phyloP scores from a whole-genome alignment of 257 asterid genomes.

The Solanum gracilifrons region DNA sequence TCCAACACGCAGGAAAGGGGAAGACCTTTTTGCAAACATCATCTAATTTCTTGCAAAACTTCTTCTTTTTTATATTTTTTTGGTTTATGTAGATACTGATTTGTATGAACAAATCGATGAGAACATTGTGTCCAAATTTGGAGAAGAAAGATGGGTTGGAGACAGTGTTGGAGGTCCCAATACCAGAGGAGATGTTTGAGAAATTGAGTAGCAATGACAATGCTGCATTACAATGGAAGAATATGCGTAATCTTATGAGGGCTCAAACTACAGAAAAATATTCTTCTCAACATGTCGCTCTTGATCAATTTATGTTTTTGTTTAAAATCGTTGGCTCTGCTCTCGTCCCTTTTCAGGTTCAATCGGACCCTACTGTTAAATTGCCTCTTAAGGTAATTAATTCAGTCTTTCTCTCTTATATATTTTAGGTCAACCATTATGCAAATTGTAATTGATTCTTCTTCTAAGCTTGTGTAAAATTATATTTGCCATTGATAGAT shows the following conservation, averaged over 20 bases:
- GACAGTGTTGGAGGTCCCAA: slow-evolving; percentile 80
- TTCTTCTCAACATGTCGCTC: neutral
- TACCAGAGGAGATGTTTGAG: slow-evolving; percentile 77
- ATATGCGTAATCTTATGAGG: slow-evolving; percentile 60
- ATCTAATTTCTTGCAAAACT: neutral
- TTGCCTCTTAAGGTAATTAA: slow-evolving; percentile 42
- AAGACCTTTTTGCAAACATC: neutral
- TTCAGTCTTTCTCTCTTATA: neutral
- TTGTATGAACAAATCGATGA: slow-evolving; percentile 13
- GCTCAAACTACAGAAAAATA: slow-evolving; percentile 17
- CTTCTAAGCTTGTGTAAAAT: neutral
- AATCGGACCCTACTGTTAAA: slow-evolving; percentile 34
- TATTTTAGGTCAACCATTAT: neutral
- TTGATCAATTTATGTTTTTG: slow-evolving; percentile 60
- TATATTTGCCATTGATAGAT: neutral
- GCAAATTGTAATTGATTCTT: neutral
- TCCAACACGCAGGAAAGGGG: neutral
- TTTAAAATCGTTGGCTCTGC: slow-evolving; percentile 73
- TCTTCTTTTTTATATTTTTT: neutral
- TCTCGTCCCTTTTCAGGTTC: slow-evolving; percentile 58
- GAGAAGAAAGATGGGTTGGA: slow-evolving; percentile 61
- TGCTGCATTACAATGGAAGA: slow-evolving; percentile 54
- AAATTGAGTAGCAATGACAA: slow-evolving; percentile 45
- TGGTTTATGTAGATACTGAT: neutral
- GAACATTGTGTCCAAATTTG: slow-evolving; percentile 59